Conservation (phyloP, 2,329 filamentous ascomycete species). For the Amphichorda felina region DNA sequence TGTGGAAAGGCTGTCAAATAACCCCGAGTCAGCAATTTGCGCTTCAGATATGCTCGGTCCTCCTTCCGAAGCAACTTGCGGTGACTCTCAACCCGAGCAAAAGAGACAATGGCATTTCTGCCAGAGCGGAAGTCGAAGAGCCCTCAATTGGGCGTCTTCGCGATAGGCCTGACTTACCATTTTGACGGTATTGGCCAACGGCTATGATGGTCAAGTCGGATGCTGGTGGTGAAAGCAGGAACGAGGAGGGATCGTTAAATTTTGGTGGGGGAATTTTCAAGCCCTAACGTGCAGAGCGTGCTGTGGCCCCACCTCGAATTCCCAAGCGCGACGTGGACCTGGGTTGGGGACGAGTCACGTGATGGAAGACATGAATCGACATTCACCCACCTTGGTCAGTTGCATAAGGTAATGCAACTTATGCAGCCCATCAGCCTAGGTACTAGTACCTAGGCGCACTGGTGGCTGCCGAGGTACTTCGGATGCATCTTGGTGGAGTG, state of each 20-base stretch:
- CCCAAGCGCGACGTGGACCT: slow-evolving; percentile 6
- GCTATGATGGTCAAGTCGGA: slow-evolving; percentile 24
- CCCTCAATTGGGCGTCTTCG: slow-evolving; percentile 7
- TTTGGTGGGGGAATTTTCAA: slow-evolving; percentile 28
- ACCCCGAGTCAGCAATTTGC: slow-evolving; percentile 98
- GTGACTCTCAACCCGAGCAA: slow-evolving; percentile 52
- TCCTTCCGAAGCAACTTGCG: slow-evolving; percentile 97
- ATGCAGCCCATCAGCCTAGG: too few species aligned
- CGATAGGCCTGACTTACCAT: slow-evolving; percentile 53
- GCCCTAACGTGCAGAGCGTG: slow-evolving; percentile 20
- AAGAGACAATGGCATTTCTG: slow-evolving; percentile 30
- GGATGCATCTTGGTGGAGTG: slow-evolving; percentile 3
- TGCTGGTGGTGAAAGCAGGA: slow-evolving; percentile 13
- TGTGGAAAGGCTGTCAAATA: slow-evolving; percentile 67
- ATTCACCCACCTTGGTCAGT: too few species aligned
- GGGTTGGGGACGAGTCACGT: slow-evolving; percentile 29
- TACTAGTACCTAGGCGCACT: too few species aligned
- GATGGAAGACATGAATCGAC: too few species aligned
- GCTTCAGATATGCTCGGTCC: slow-evolving; percentile 67
- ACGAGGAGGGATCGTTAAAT: slow-evolving; percentile 10
- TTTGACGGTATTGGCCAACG: slow-evolving; percentile 45
- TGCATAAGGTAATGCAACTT: too few species aligned
- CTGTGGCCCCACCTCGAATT: slow-evolving; percentile 4
- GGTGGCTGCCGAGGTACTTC: slow-evolving; percentile 4
- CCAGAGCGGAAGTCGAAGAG: slow-evolving; percentile 15